Conservation (phyloP, 2,329 filamentous ascomycete genomes). For the Fusarium citri region DNA sequence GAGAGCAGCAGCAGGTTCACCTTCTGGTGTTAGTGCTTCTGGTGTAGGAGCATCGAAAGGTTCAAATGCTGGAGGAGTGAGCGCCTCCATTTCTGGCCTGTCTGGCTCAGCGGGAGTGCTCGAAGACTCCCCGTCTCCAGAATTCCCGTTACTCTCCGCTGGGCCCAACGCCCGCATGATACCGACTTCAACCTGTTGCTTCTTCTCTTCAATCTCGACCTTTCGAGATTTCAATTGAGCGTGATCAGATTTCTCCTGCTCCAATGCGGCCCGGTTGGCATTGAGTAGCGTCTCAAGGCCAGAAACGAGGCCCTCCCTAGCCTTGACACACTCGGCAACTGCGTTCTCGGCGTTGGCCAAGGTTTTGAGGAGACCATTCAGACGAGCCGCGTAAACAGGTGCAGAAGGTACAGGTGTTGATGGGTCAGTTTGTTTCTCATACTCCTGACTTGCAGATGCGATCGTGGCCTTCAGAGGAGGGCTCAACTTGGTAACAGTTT, state of each 20-base stretch:
- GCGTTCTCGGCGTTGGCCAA: slow-evolving; percentile 90
- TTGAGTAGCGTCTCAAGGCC: slow-evolving; percentile 86
- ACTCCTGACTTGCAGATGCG: slow-evolving; percentile 81
- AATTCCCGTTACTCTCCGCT: slow-evolving; percentile 63
- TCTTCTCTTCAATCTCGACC: slow-evolving; percentile 80
- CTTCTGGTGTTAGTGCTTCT: slow-evolving; percentile 33
- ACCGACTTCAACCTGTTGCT: slow-evolving; percentile 87
- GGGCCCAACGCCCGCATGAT: slow-evolving; percentile 87
- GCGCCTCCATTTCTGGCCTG: slow-evolving; percentile 84
- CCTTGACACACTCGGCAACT: slow-evolving; percentile 89
- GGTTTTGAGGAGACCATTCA: slow-evolving; percentile 89
- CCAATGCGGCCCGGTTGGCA: slow-evolving; percentile 75
- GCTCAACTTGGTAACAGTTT: slow-evolving; percentile 78
- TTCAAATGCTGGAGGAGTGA: slow-evolving; percentile 75
- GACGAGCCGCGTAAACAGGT: slow-evolving; percentile 89
- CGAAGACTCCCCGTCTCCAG: slow-evolving; percentile 59
- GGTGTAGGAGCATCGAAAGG: slow-evolving; percentile 37
- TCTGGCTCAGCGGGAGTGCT: slow-evolving; percentile 69
- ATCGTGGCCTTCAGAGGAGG: slow-evolving; percentile 74
- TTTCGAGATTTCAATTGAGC: slow-evolving; percentile 74
- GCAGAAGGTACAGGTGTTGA: slow-evolving; percentile 77
- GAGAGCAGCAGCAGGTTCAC: slow-evolving; percentile 40
- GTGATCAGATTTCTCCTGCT: slow-evolving; percentile 75
- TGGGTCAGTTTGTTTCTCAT: slow-evolving; percentile 83
- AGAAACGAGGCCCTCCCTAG: slow-evolving; percentile 79